These are phyloP conservation scores for Rosa chinensis DNA, from an alignment of 306 rosid genomes.

Conservation along the genomic window DNA sequence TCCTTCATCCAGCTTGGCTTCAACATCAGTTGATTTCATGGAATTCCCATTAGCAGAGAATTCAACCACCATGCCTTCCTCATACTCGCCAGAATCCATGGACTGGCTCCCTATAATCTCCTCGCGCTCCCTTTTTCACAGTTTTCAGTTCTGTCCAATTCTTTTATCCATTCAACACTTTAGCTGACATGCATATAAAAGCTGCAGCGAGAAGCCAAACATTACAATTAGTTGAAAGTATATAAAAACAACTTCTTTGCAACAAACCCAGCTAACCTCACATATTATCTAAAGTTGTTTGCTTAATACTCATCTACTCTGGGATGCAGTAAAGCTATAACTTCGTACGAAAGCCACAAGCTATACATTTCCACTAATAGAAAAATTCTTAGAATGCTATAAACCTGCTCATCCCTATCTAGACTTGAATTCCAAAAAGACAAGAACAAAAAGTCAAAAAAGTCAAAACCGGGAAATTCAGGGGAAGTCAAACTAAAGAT, in stretches of 20 bases:
- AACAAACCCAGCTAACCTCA: conserved; percentile 3
- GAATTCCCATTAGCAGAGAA: conserved; percentile 65
- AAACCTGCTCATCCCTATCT: not conserved
- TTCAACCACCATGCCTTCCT: conserved; percentile 35
- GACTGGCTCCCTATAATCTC: conserved; percentile 36
- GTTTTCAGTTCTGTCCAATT: conserved; percentile 30
- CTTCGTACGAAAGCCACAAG: not conserved
- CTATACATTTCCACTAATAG: not conserved
- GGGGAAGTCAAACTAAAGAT: not conserved
- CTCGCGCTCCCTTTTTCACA: conserved; percentile 24
- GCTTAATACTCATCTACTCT: not conserved
- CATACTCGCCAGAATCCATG: conserved; percentile 56
- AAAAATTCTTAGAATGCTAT: not conserved
- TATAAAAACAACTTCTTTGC: not conserved
- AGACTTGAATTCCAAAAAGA: not conserved
- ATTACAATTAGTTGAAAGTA: not conserved
- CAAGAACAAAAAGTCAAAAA: not conserved
- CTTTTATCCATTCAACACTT: conserved; percentile 19
- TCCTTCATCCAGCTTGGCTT: conserved; percentile 88
- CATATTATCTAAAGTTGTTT: not conserved
- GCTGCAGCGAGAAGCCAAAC: conserved; percentile 10
- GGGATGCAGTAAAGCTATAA: not conserved
- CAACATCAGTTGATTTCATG: conserved; percentile 59
- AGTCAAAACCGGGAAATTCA: not conserved
- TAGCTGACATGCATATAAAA: conserved; percentile 6